Conservation (phyloP, 176 grass and related monocot genomes). For the Alloteropsis semialata region DNA sequence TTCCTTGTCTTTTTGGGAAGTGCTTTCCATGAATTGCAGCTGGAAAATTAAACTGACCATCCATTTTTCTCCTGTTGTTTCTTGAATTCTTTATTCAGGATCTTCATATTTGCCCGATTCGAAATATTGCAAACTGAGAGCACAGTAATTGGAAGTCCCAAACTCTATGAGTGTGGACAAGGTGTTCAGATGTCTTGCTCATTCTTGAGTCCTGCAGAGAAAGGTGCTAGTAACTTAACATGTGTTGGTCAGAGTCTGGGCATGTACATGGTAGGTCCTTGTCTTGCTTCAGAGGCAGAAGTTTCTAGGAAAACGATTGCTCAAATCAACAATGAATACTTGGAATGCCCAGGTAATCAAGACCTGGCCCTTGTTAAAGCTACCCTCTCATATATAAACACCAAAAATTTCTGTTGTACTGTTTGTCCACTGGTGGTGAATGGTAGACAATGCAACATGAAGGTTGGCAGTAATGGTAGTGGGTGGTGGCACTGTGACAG, state of each 20-base stretch:
- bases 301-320: slow-evolving; percentile 52
- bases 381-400: slow-evolving; percentile 32
- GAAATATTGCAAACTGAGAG: slow-evolving; percentile 43
- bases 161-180: slow-evolving; percentile 19
- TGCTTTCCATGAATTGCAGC: background rate
- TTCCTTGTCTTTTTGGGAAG: background rate
- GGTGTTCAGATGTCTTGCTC: background rate
- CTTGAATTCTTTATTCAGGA: slow-evolving; percentile 40
- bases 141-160: slow-evolving; percentile 50
- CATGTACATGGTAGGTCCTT: background rate
- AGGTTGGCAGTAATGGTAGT: slow-evolving; percentile 69
- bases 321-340: slow-evolving; percentile 63
- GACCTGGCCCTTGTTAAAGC: slow-evolving; percentile 61
- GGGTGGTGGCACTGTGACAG: slow-evolving; percentile 68
- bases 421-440: slow-evolving; percentile 46
- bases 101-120: slow-evolving; percentile 61
- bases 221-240: background rate
- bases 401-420: slow-evolving; percentile 56
- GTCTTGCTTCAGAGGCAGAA: slow-evolving; percentile 3
- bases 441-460: slow-evolving; percentile 62
- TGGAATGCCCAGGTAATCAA: slow-evolving; percentile 53
- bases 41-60: background rate
- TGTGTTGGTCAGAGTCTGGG: background rate
- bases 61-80: background rate
- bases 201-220: background rate